Percentiles rank a stretch among this genome's conserved stretches.
These are phyloP conservation scores for Saccharum officinarum DNA, from an alignment of 176 grass and related monocot genomes.

Conservation along the genomic window DNA sequence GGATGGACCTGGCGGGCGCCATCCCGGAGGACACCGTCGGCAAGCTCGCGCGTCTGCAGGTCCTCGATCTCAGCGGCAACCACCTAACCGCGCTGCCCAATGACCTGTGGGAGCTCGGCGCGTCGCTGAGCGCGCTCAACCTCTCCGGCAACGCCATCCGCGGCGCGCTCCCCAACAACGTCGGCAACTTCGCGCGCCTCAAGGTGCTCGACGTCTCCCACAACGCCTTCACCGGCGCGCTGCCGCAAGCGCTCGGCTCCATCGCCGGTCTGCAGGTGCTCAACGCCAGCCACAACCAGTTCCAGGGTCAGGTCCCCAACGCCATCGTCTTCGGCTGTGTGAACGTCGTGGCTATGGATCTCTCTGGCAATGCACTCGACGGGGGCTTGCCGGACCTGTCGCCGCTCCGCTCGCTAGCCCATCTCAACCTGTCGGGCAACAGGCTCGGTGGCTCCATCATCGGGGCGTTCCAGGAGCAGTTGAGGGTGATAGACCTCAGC, in stretches of 20 bases:
- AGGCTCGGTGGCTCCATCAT: conserved; percentile 35
- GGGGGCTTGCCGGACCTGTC: conserved; percentile 67
- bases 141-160: conserved; percentile 70
- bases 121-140: conserved; percentile 66
- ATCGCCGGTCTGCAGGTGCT: conserved; percentile 49
- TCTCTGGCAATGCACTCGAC: conserved; percentile 66
- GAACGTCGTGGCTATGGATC: conserved; percentile 56
- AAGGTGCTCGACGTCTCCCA: conserved; percentile 71
- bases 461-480: conserved; percentile 49
- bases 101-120: conserved; percentile 79
- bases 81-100: conserved; percentile 56
- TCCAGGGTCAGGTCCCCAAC: conserved; percentile 50
- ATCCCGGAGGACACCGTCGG: conserved; percentile 81
- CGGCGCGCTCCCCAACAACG: conserved; percentile 67
- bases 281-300: conserved; percentile 58
- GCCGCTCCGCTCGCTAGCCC: conserved; percentile 51
- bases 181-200: conserved; percentile 67
- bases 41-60: conserved; percentile 62
- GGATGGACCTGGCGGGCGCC: conserved; percentile 52
- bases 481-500: conserved; percentile 82
- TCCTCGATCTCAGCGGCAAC: conserved; percentile 78
- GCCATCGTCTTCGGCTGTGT: conserved; percentile 38
- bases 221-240: conserved; percentile 64
- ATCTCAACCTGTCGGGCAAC: conserved; percentile 88
- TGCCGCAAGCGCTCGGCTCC: conserved; percentile 60